A percentile compares a stretch with the other conserved stretches of the same genome.
These are phyloP conservation scores for Physcomitrellopsis africana DNA, from an alignment of 225 moss, liverwort and hornwort genomes.

Conservation along the genomic window DNA sequence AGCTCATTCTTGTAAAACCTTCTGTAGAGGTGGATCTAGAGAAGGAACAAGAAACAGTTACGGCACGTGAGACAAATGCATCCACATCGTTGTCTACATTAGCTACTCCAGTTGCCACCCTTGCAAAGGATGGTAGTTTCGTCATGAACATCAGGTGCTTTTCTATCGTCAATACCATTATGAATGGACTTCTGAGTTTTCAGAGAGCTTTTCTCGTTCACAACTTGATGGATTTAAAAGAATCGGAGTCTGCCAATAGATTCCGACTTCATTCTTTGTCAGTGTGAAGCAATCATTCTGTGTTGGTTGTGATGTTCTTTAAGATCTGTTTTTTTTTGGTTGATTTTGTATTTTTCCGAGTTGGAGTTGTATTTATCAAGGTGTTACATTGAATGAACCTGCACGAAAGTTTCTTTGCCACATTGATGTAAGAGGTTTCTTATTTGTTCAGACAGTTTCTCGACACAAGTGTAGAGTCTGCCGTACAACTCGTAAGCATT, in stretches of 20 bases:
- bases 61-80: conserved; percentile 11
- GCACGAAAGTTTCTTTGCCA: conserved; percentile 6
- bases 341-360: background rate
- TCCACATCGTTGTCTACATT: conserved; percentile 24
- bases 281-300: background rate
- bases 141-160: conserved; percentile 29
- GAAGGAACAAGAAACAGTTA: conserved; percentile 26
- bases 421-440: background rate
- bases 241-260: background rate
- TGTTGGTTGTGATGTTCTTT: conserved; percentile 12
- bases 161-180: background rate
- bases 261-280: background rate
- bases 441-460: background rate
- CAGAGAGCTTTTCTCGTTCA: too few species aligned
- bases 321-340: background rate
- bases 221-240: background rate
- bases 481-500: background rate
- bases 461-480: background rate
- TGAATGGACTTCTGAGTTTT: background rate
- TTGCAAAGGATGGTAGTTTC: conserved; percentile 32
- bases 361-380: background rate
- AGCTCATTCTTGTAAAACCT: conserved; percentile 27
- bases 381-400: background rate
- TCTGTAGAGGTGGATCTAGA: conserved; percentile 15
- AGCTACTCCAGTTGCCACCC: conserved; percentile 15